A percentile compares a stretch with the other conserved stretches of the same genome.
These are phyloP conservation scores for Piper betle DNA, from an alignment of 164 flowering plant genomes.

Conservation along the genomic window DNA sequence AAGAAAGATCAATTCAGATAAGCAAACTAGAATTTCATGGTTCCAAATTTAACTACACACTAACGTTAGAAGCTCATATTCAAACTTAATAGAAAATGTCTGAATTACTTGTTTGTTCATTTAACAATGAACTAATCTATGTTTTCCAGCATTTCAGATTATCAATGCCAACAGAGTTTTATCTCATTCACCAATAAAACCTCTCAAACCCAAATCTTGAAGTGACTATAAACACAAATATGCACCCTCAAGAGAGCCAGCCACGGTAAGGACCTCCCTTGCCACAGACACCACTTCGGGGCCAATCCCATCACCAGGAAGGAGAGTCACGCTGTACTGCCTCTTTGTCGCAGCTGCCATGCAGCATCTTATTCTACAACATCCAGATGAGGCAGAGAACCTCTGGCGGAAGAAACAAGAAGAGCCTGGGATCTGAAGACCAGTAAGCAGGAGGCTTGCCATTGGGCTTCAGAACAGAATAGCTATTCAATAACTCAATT, in stretches of 20 bases:
- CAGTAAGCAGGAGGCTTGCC: not conserved
- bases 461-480: not conserved
- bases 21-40: not conserved
- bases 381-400: conserved; percentile 6
- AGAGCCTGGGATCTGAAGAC: not conserved
- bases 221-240: not conserved
- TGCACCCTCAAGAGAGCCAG: conserved; percentile 56
- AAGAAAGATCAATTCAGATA: not conserved
- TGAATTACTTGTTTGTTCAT: too few species aligned
- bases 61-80: too few species aligned
- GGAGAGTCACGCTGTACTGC: conserved; percentile 56
- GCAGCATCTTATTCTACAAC: conserved; percentile 27
- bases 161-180: not conserved
- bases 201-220: not conserved
- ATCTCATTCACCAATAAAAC: not conserved
- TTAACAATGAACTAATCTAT: not conserved
- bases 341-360: conserved; percentile 24
- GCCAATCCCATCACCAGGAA: conserved; percentile 98
- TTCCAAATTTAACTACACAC: not conserved
- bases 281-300: conserved; percentile 90
- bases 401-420: not conserved
- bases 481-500: too few species aligned
- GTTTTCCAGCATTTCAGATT: too few species aligned
- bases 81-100: too few species aligned
- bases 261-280: conserved; percentile 52